These are phyloP conservation scores for Podaxis rugospora DNA, from an alignment of 768 basidiomycete genomes.

Conservation along the genomic window DNA sequence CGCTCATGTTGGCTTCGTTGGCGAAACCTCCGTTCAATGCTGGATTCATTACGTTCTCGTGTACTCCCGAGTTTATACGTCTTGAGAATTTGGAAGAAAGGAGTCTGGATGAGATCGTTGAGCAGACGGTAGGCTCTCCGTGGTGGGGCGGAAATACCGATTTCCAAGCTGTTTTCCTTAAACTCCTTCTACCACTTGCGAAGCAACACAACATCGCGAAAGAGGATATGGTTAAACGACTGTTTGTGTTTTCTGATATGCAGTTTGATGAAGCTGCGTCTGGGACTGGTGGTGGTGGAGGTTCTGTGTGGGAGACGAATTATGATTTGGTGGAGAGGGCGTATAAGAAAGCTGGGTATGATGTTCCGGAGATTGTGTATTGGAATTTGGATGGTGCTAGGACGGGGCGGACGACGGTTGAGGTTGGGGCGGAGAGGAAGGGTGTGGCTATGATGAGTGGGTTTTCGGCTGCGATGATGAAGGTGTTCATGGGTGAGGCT, in stretches of 20 bases:
- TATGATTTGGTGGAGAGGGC: constrained; percentile 51
- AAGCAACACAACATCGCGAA: constrained; percentile 48
- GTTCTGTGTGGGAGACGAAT: constrained; percentile 52
- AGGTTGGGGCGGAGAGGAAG: constrained; percentile 46
- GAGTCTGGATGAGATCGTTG: constrained; percentile 33
- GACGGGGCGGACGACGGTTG: constrained; percentile 31
- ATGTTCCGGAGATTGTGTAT: constrained; percentile 69
- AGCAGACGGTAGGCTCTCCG: constrained; percentile 26
- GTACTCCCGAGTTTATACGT: constrained; percentile 40
- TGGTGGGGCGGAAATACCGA: constrained; percentile 62
- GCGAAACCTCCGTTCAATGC: constrained; percentile 61
- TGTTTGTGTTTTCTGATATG: constrained; percentile 80
- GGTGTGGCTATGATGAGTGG: constrained; percentile 71
- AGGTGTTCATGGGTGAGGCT: constrained; percentile 62
- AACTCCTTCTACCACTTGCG: constrained; percentile 61
- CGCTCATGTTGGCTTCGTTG: constrained; percentile 58
- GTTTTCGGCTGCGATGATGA: constrained; percentile 65
- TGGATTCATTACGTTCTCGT: constrained; percentile 68
- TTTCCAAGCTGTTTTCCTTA: constrained; percentile 54
- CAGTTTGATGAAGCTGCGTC: constrained; percentile 49
- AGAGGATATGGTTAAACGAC: constrained; percentile 71
- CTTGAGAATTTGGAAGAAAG: constrained; percentile 35
- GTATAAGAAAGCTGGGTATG: constrained; percentile 61
- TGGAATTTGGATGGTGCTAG: constrained; percentile 49
- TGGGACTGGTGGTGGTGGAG: background rate